Conservation (phyloP, 2,329 filamentous ascomycete species). For the Fusarium anthophilum region DNA sequence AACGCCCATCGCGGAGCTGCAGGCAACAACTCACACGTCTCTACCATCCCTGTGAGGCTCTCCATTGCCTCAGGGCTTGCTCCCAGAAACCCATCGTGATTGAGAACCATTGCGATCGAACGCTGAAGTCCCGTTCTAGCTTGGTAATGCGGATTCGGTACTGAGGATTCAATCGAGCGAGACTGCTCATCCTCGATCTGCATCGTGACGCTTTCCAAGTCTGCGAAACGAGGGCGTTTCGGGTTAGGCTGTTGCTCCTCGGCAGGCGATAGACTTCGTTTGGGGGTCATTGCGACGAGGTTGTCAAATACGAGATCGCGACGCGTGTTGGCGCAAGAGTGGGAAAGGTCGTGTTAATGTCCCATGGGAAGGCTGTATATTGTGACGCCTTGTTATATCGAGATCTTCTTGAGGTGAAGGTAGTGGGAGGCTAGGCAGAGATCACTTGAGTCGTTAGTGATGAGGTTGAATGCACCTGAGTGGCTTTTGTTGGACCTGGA, state of each 20-base stretch:
- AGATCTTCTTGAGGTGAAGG: not conserved
- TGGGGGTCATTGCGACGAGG: slow-evolving; percentile 46
- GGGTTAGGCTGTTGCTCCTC: slow-evolving; percentile 40
- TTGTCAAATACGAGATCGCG: not conserved
- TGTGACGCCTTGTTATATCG: too few species aligned
- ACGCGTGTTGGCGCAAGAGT: not conserved
- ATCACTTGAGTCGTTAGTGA: not conserved
- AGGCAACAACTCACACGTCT: slow-evolving; percentile 60
- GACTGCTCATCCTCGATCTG: slow-evolving; percentile 25
- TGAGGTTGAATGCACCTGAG: not conserved
- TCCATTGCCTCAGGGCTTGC: slow-evolving; percentile 67
- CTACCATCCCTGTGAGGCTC: slow-evolving; percentile 63
- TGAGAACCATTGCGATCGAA: slow-evolving; percentile 64
- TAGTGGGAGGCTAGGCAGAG: not conserved
- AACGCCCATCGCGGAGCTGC: too few species aligned
- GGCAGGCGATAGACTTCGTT: slow-evolving; percentile 48
- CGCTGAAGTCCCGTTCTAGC: slow-evolving; percentile 57
- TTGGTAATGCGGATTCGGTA: slow-evolving; percentile 46
- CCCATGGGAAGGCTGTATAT: not conserved
- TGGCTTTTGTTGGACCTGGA: not conserved
- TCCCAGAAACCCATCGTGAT: slow-evolving; percentile 67
- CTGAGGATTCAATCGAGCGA: slow-evolving; percentile 31
- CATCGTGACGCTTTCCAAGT: not conserved
- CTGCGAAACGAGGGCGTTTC: slow-evolving; percentile 45
- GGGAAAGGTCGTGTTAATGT: not conserved